Evolutionary conservation across 2,329 filamentous ascomycete species (phyloP).

Genomic region (Akanthomyces muscarius): DNA sequence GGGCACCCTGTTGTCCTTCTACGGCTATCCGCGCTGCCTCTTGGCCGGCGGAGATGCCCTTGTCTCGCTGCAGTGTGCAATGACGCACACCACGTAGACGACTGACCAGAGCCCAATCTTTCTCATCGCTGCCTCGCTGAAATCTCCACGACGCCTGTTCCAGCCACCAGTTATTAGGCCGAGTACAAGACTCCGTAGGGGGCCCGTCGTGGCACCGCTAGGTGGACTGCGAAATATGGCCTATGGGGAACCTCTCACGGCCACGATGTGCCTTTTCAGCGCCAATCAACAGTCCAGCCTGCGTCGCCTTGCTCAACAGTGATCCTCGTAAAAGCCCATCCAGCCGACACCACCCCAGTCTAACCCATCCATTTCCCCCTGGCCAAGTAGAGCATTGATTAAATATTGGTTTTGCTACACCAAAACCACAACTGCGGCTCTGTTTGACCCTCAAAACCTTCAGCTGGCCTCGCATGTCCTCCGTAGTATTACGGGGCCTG

Average conservation of each 20-base stretch:
- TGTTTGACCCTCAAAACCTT: not conserved
- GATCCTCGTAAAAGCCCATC: not conserved
- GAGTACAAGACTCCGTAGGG: not conserved
- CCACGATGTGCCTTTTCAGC: not conserved
- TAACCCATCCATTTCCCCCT: not conserved
- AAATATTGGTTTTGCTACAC: not conserved
- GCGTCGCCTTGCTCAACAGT: not conserved
- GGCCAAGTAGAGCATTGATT: not conserved
- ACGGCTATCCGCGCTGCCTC: too few species aligned
- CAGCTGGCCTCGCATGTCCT: not conserved
- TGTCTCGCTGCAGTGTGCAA: too few species aligned
- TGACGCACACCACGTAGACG: too few species aligned
- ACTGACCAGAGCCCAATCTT: not conserved
- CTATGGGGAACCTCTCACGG: not conserved
- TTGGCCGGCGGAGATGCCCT: too few species aligned
- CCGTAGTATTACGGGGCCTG: not conserved
- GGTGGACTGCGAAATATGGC: not conserved
- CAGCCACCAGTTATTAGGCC: not conserved
- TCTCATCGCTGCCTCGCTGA: not conserved
- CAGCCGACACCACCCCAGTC: not conserved
- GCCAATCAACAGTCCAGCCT: not conserved
- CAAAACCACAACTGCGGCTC: not conserved
- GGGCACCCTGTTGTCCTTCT: too few species aligned
- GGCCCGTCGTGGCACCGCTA: not conserved
- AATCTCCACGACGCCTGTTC: not conserved